Conservation (phyloP, 2,329 filamentous ascomycete species). For the Colletotrichum nymphaeae region DNA sequence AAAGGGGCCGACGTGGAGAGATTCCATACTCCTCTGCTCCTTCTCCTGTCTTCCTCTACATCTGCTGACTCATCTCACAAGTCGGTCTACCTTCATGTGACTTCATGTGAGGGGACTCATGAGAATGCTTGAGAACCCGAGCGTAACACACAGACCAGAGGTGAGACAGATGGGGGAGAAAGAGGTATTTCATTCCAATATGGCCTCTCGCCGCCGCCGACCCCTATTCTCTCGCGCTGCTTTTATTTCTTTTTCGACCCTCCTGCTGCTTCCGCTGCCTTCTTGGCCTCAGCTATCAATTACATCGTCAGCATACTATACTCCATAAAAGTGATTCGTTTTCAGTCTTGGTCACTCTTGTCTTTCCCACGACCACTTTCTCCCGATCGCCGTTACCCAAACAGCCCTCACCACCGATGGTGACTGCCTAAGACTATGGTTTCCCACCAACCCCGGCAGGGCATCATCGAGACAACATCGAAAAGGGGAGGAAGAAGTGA, state of each 20-base stretch:
- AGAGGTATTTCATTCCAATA: neutral
- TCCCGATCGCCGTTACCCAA: neutral
- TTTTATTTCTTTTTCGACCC: constrained; percentile 36
- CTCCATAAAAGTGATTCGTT: neutral
- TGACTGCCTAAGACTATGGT: no score
- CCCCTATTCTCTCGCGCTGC: no score
- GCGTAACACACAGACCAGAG: neutral
- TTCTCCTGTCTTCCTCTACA: no score
- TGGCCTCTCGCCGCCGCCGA: neutral
- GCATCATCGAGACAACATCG: neutral
- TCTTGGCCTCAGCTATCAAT: constrained; percentile 63
- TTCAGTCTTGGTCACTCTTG: neutral
- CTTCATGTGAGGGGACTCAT: neutral
- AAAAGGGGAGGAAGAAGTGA: neutral
- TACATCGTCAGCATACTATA: constrained; percentile 10
- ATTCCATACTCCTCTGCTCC: no score
- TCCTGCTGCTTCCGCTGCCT: constrained; percentile 49
- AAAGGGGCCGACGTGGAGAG: neutral
- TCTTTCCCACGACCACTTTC: neutral
- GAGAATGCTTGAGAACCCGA: neutral
- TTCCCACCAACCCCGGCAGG: no score
- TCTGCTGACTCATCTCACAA: neutral
- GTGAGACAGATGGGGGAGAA: neutral
- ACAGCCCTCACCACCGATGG: neutral
- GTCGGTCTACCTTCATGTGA: neutral